These are phyloP conservation scores for Escovopsis sp. DNA, from an alignment of 2,329 filamentous ascomycete genomes.

Conservation along the genomic window DNA sequence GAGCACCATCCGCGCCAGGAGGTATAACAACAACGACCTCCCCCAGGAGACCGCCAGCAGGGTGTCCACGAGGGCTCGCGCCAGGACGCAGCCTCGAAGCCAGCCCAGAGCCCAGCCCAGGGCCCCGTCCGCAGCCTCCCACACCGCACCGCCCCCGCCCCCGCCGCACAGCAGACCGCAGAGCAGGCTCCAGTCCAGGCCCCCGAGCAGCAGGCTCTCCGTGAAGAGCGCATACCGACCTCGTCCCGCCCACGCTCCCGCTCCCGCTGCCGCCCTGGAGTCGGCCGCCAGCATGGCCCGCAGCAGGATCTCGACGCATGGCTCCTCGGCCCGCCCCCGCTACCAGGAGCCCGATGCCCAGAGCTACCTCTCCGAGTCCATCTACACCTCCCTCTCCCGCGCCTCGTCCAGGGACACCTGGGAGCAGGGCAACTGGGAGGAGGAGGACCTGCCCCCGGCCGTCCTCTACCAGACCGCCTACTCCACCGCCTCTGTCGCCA, in stretches of 20 bases:
- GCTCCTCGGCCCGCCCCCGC: conserved; percentile 1
- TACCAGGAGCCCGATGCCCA: conserved; percentile 3
- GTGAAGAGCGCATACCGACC: conserved; percentile 1
- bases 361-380: conserved; percentile 5
- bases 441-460: conserved; percentile 4
- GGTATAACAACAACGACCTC: neutral
- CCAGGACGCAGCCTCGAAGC: neutral
- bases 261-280: too few relatives aligned
- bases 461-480: conserved; percentile 6
- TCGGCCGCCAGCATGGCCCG: conserved; percentile 5
- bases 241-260: conserved; percentile 4
- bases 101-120: neutral
- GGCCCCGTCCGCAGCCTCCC: neutral
- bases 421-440: conserved; percentile 6
- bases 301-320: conserved; percentile 3
- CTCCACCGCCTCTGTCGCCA: conserved; percentile 48
- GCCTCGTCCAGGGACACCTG: conserved; percentile 5
- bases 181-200: neutral
- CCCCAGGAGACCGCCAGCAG: neutral
- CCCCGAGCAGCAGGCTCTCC: neutral
- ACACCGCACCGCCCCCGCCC: too few relatives aligned
- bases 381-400: conserved; percentile 4
- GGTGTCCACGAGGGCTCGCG: neutral
- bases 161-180: neutral
- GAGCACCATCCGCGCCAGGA: neutral